Percentiles rank a stretch among this genome's conserved stretches.
Conservation (phyloP, 1,284 basidiomycete genomes). For the Sporisorium scitamineum region DNA sequence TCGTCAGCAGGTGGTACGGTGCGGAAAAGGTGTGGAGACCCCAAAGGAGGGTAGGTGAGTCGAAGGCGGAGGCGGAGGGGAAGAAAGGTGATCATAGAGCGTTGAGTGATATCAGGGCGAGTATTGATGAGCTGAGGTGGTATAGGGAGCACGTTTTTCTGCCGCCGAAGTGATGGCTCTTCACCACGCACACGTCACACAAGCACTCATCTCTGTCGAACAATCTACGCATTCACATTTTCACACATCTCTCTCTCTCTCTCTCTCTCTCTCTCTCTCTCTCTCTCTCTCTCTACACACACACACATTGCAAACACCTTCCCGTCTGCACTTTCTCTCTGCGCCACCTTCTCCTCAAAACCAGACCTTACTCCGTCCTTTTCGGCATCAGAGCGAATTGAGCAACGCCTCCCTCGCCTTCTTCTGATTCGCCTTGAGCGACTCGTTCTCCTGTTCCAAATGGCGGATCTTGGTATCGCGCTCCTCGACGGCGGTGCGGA, state of each 20-base stretch:
- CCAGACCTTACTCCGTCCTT: neutral
- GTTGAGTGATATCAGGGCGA: constrained; percentile 80
- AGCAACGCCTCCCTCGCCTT: constrained; percentile 48
- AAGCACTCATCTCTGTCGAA: neutral
- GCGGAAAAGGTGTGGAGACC: constrained; percentile 61
- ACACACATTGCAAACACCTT: no score
- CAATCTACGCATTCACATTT: neutral
- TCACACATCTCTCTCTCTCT: neutral
- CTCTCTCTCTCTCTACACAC: neutral
- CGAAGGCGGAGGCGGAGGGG: neutral
- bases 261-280: neutral
- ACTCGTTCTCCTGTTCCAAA: constrained; percentile 65
- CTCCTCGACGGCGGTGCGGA: constrained; percentile 53
- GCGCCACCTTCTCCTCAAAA: neutral
- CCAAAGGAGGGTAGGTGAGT: neutral
- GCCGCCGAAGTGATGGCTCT: constrained; percentile 7
- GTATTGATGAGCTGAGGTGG: constrained; percentile 75
- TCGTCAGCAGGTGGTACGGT: constrained; percentile 81
- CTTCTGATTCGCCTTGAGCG: constrained; percentile 45
- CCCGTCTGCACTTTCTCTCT: neutral
- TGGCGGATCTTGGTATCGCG: constrained; percentile 59
- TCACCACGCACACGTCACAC: neutral
- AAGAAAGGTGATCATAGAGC: constrained; percentile 72
- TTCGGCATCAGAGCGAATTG: constrained; percentile 13
- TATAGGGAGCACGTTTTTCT: constrained; percentile 70